A percentile compares a stretch with the other conserved stretches of the same genome.
phyloP scores from a whole-genome alignment of 2,329 filamentous ascomycete genomes.

The Lecanicillium sp. region DNA sequence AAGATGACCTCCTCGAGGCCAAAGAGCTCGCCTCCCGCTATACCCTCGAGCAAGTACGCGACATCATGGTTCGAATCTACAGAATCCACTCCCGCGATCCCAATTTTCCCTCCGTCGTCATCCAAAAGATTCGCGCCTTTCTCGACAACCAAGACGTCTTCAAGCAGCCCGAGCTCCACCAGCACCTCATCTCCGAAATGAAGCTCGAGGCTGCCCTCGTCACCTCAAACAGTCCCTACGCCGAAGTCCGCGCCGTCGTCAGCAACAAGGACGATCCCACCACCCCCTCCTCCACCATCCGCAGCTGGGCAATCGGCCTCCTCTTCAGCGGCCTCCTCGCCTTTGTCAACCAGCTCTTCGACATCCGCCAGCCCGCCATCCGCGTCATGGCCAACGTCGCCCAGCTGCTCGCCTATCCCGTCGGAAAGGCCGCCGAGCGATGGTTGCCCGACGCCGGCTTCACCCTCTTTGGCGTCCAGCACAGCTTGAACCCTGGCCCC shows the following conservation, averaged over 20 bases:
- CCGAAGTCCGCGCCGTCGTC: slow-evolving; percentile 51
- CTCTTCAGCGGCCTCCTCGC: slow-evolving; percentile 43
- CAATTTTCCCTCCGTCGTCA: slow-evolving; percentile 35
- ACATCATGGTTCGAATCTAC: slow-evolving; percentile 36
- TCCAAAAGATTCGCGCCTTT: slow-evolving; percentile 36
- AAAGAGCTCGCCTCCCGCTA: slow-evolving; percentile 37
- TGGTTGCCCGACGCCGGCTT: slow-evolving; percentile 46
- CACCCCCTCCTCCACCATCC: slow-evolving; percentile 47
- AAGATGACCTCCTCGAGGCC: slow-evolving; percentile 40
- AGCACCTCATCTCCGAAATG: slow-evolving; percentile 46
- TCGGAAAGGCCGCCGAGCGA: slow-evolving; percentile 45
- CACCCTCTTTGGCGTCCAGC: slow-evolving; percentile 38
- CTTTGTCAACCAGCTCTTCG: slow-evolving; percentile 53
- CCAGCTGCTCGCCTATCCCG: slow-evolving; percentile 50
- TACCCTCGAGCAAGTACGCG: slow-evolving; percentile 37
- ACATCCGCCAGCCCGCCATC: slow-evolving; percentile 50
- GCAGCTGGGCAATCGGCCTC: slow-evolving; percentile 49
- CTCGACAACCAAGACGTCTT: slow-evolving; percentile 36
- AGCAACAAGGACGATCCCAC: slow-evolving; percentile 48
- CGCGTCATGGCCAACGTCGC: slow-evolving; percentile 49
- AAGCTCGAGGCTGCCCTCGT: slow-evolving; percentile 50
- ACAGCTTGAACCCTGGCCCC: slow-evolving; percentile 48
- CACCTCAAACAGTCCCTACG: slow-evolving; percentile 50
- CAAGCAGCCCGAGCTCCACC: slow-evolving; percentile 39
- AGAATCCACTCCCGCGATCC: slow-evolving; percentile 38